Evolutionary conservation across 2,329 filamentous ascomycete species (phyloP).

Genomic region (Delphinella strobiligena): DNA sequence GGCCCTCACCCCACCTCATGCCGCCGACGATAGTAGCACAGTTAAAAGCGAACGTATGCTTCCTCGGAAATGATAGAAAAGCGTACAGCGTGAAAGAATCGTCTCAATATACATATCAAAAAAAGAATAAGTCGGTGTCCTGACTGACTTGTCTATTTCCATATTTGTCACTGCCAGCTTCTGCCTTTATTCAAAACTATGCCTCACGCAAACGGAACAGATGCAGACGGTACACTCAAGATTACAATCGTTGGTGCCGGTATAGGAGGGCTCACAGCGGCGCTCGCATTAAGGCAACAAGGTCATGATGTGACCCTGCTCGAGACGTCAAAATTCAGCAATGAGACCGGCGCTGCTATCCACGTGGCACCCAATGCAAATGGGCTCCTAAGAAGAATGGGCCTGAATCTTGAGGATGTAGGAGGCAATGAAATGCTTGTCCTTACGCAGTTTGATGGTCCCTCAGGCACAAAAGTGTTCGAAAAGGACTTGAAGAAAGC

Average conservation of each 20-base stretch:
- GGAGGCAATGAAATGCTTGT: slow-evolving; percentile 10
- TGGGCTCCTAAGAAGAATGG: slow-evolving; percentile 12
- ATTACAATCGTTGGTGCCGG: slow-evolving; percentile 17
- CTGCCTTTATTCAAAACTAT: background rate
- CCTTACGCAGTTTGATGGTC: slow-evolving; percentile 3
- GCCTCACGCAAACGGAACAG: background rate
- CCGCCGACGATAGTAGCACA: no score
- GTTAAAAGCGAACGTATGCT: no score
- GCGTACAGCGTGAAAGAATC: no score
- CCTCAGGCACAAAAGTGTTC: slow-evolving; percentile 8
- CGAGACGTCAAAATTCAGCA: slow-evolving; percentile 16
- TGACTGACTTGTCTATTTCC: no score
- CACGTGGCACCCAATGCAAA: slow-evolving; percentile 16
- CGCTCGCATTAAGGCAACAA: slow-evolving; percentile 15
- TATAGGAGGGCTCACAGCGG: slow-evolving; percentile 19
- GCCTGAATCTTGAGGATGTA: slow-evolving; percentile 10
- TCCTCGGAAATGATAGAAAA: no score
- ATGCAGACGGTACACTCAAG: slow-evolving; percentile 6
- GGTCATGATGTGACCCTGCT: slow-evolving; percentile 18
- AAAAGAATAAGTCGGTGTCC: no score
- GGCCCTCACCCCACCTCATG: no score
- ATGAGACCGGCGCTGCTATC: slow-evolving; percentile 19
- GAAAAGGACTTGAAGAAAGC: slow-evolving; percentile 4
- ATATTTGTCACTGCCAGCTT: no score
- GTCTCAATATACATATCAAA: no score